Evolutionary conservation across 2,329 filamentous ascomycete species (phyloP).

Genomic region (Talaromyces sp.): DNA sequence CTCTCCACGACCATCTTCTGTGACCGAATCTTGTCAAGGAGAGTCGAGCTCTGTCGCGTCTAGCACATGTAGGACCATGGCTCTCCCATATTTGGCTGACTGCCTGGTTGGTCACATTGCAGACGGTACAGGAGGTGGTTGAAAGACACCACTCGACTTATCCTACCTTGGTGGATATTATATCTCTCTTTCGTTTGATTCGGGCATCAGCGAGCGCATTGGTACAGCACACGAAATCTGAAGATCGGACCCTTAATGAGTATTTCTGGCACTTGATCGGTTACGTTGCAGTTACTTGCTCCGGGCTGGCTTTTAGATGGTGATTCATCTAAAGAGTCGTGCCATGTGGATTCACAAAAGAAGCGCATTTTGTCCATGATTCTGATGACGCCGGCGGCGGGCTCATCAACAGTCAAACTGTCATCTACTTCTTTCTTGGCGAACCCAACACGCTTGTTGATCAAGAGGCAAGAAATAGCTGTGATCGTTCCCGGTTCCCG

Average conservation of each 20-base stretch:
- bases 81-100: constrained; percentile 56
- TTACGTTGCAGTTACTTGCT: not conserved
- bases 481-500: not conserved
- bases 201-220: constrained; percentile 55
- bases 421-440: constrained; percentile 2
- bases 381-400: not conserved
- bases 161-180: constrained; percentile 30
- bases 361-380: not conserved
- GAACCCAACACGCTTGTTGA: not conserved
- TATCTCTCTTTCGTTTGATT: constrained; percentile 26
- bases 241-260: not conserved
- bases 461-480: not conserved
- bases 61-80: constrained; percentile 42
- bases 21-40: constrained; percentile 30
- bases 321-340: constrained; percentile 12
- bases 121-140: constrained; percentile 33
- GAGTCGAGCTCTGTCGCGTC: constrained; percentile 61
- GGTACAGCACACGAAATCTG: constrained; percentile 31
- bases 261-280: not conserved
- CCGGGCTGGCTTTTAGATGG: constrained; percentile 4
- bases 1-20: constrained; percentile 33
- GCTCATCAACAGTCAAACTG: not conserved
- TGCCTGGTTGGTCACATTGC: constrained; percentile 29
- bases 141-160: constrained; percentile 26
- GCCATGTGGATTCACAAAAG: not conserved